Evolutionary conservation across 495 filamentous ascomycete species (phyloP), one percentile per base, ranked within the genome.

Genomic region (Aspergillus taichungensis): DNA sequence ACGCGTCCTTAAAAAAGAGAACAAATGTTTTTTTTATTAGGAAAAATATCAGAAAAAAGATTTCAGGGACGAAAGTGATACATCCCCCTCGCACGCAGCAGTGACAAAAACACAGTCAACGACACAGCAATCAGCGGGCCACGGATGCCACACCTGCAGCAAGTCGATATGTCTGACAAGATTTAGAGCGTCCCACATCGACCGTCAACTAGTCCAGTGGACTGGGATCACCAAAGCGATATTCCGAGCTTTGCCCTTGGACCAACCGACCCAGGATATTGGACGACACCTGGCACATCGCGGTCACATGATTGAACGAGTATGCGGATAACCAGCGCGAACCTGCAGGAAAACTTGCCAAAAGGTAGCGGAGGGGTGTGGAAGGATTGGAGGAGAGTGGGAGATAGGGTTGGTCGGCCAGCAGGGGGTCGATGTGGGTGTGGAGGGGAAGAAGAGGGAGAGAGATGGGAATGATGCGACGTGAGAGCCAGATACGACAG

Each of bases 221-320:
- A 47, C 46, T 49, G 47, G 49, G 48, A 47, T 49, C 45, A 49
- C 39, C 37, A 34, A 39, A 36, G 45, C 35, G 50, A 50, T 42
- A 41, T 34, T 29, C 40, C 37, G 45, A n/a, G 33, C 46, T 46
- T 43, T 38, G 18, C n/a, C 39, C 37, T 47, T 36, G 35, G 49
- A 37, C 40, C 46, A 55, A 47, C 46, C 46, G 45, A 47, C 29
- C 14, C 34, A 33, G 43, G 38, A 52, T 48, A 54, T 48, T 54
- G 49, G 49, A 47, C 44, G 58, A 57, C 32, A 49, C 43, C 42
- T 40, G 40, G 36, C 44, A 51, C 52, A 50, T 36, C 12, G 14
- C 24, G 50, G 62, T 70, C 67, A 70, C 67, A 70, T 70, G 67
- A 70, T 63, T 59, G 51, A 56, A 49, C 14, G 30, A 44, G 40